Base-by-base conservation (phyloP, 352 stramenopile genomes). In the Achlya hypogyna region DNA sequence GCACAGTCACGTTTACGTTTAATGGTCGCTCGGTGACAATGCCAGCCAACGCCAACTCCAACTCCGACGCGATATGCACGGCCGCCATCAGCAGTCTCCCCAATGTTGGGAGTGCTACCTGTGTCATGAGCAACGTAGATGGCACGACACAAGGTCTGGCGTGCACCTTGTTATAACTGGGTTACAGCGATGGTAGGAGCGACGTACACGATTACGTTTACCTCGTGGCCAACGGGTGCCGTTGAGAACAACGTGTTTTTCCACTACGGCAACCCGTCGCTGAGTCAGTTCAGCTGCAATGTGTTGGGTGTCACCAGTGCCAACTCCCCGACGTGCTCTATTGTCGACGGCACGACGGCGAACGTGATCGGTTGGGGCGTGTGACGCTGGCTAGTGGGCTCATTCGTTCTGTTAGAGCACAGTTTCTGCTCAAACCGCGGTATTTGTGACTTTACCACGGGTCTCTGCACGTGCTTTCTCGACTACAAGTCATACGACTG, bases 181-280 rank as follows among this genome's bases (percentile, higher is more conserved):
- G 6, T 54, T 54, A 34, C 8, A 12, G 6, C 49, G 14, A 16
- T 6, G 29, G 14, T 38, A 42, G 80, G 72, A 23, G 81, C 80
- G 4, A 62, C 73, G 35, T 92, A 91, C 68, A 91, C 82, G 5
- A 65, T 95, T 10, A 70, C 67, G 4, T 88, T 96, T 71, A 82
- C 34, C 0, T 74, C 80, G 56, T 95, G 82, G 74, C 72, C 71
- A 8, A 70, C 81, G 32, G 60, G 77, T 1, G 82, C 77, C n/a
- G 75, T 58, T 3, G 86, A 96, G 49, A 96, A 95, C 70, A 95
- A 95, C 53, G 62, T 95, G 8, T 83, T 93, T 51, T 74, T 71
- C 29, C 86, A 96, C 69, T 73, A 71, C 25, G 88, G 88, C 9
- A 93, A 93, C 45, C 84, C 87, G 2, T 69, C 79, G 23, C 64